A percentile compares a stretch with the other conserved stretches of the same genome.
Evolutionary conservation across 108 stramenopile genomes (phyloP).

Genomic region (Tribonema minus): DNA sequence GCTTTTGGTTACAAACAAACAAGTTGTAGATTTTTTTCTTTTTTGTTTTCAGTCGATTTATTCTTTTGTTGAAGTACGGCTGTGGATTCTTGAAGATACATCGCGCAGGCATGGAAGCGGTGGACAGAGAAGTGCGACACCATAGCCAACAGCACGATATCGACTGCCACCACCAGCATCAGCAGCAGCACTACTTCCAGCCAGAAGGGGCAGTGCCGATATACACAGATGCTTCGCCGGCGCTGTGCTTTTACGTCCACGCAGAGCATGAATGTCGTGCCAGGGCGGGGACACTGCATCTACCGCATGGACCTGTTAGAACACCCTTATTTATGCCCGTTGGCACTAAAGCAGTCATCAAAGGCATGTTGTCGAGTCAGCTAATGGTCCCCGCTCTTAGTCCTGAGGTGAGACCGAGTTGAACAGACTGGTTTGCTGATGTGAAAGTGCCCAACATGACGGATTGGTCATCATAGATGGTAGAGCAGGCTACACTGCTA

Average conservation of each 20-base stretch:
- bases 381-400: conserved; percentile 44
- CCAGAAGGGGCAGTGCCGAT: conserved; percentile 1
- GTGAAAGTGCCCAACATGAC: not conserved
- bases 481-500: not conserved
- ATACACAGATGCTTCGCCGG: not conserved
- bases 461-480: not conserved
- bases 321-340: conserved; percentile 99
- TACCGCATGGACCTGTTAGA: conserved; percentile 70
- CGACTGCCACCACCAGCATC: too few relatives aligned
- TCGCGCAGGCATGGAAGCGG: too few relatives aligned
- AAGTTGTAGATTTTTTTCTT: too few relatives aligned
- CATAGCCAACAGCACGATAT: too few relatives aligned
- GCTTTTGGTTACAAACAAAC: too few relatives aligned
- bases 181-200: too few relatives aligned
- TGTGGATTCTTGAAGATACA: too few relatives aligned
- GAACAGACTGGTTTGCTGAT: not conserved
- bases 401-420: not conserved
- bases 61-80: too few relatives aligned
- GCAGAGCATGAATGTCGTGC: conserved; percentile 3
- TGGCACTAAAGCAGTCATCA: conserved; percentile 95
- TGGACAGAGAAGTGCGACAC: too few relatives aligned
- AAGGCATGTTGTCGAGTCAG: conserved; percentile 74
- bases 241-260: conserved; percentile 28
- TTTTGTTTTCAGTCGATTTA: too few relatives aligned
- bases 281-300: conserved; percentile 42